These are phyloP conservation scores for Shiraia bambusicola DNA, from an alignment of 2,329 filamentous ascomycete genomes.

Conservation along the genomic window DNA sequence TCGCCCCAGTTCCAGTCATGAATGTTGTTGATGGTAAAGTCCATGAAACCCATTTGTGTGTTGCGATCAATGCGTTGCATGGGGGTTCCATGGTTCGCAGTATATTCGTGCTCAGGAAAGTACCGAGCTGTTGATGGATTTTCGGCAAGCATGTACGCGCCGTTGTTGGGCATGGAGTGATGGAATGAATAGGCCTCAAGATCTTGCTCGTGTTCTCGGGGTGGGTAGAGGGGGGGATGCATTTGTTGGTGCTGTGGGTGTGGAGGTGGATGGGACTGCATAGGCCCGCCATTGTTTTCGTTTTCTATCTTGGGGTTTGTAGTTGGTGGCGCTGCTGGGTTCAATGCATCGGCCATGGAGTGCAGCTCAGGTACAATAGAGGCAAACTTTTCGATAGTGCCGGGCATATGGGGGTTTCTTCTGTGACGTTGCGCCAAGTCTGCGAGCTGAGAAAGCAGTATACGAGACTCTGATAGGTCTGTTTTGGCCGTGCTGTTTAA, in stretches of 20 bases:
- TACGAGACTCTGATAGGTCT: constrained; percentile 31
- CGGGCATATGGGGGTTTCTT: constrained; percentile 40
- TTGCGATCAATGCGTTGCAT: constrained; percentile 27
- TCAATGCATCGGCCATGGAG: constrained; percentile 34
- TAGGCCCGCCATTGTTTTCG: constrained; percentile 2
- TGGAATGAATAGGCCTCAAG: constrained; percentile 21
- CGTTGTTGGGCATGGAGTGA: constrained; percentile 27
- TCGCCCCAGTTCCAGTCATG: constrained; percentile 42
- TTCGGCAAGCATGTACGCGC: constrained; percentile 36
- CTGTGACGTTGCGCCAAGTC: constrained; percentile 35
- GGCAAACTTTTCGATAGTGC: constrained; percentile 43
- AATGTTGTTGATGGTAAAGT: constrained; percentile 40
- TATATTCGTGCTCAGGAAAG: constrained; percentile 24
- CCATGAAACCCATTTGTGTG: constrained; percentile 40
- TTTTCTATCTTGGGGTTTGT: constrained; percentile 8
- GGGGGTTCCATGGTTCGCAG: constrained; percentile 13
- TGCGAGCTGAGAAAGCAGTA: constrained; percentile 40
- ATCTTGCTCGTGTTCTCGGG: constrained; percentile 10
- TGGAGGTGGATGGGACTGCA: constrained; percentile 9
- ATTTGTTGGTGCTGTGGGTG: constrained; percentile 10
- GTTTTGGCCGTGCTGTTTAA: constrained; percentile 19
- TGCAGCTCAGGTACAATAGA: constrained; percentile 42
- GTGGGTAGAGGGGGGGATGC: constrained; percentile 8
- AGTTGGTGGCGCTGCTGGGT: constrained; percentile 10
- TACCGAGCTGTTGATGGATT: constrained; percentile 20